These are phyloP conservation scores for Backusella liffmaniae DNA, from an alignment of 192 early-diverging fungal genomes.

Conservation along the genomic window DNA sequence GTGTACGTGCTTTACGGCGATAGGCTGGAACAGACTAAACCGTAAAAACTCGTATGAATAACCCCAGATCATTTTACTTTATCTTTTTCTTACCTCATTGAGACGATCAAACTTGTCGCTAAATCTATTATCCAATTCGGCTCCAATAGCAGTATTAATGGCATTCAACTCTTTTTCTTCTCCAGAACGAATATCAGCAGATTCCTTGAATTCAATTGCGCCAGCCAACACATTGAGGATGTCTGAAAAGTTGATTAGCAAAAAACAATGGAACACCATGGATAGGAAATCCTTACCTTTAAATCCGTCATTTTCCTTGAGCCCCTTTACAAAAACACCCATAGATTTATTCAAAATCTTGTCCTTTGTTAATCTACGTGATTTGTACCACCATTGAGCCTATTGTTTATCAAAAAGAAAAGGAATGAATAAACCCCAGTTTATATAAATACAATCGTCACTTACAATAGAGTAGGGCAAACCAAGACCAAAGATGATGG, in stretches of 20 bases:
- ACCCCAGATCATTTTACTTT: not conserved
- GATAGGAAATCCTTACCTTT: slow-evolving; percentile 11
- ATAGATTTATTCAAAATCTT: slow-evolving; percentile 88
- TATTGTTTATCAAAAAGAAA: slow-evolving; percentile 10
- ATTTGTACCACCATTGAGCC: slow-evolving; percentile 94
- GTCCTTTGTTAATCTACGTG: slow-evolving; percentile 86
- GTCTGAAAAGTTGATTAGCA: slow-evolving; percentile 28
- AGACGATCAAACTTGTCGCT: slow-evolving; percentile 55
- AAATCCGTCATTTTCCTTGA: slow-evolving; percentile 65
- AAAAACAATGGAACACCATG: not conserved
- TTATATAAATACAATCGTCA: not conserved
- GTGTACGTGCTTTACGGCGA: slow-evolving; percentile 66
- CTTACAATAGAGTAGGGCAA: slow-evolving; percentile 84
- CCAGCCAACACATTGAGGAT: slow-evolving; percentile 75
- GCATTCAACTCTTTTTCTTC: slow-evolving; percentile 47
- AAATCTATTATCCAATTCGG: slow-evolving; percentile 54
- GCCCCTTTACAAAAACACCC: slow-evolving; percentile 86
- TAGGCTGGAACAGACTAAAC: slow-evolving; percentile 33
- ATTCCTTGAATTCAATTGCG: slow-evolving; percentile 72
- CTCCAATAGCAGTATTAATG: slow-evolving; percentile 44
- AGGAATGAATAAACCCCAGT: too few relatives aligned
- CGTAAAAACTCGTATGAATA: not conserved
- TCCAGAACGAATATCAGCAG: slow-evolving; percentile 36
- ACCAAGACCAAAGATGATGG: slow-evolving; percentile 81
- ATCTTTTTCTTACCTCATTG: not conserved